Conservation (phyloP, 2,329 filamentous ascomycete species). For the Furcasterigmium furcatum region DNA sequence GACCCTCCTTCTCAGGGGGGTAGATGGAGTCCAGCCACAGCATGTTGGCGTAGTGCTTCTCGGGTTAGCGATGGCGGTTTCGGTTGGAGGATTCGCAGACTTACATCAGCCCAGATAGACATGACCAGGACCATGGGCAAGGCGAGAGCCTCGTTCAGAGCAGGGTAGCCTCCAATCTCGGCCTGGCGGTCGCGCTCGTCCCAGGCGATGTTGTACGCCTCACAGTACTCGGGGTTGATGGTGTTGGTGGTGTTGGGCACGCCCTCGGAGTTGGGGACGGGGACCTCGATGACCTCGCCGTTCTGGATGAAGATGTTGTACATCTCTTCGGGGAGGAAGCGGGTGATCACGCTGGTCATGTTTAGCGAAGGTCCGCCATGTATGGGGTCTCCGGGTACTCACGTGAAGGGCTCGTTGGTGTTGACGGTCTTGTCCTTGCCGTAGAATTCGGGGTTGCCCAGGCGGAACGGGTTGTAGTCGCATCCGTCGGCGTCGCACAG, state of each 20-base stretch:
- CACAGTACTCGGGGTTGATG: conserved; percentile 55
- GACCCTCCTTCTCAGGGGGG: conserved; percentile 31
- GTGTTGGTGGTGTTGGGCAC: conserved; percentile 20
- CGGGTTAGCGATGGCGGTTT: background rate
- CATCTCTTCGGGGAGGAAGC: conserved; percentile 55
- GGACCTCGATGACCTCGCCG: conserved; percentile 49
- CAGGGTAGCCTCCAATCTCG: conserved; percentile 47
- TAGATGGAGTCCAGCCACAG: conserved; percentile 66
- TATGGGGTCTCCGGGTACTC: background rate
- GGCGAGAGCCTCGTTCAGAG: conserved; percentile 48
- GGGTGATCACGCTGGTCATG: conserved; percentile 48
- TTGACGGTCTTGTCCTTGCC: conserved; percentile 54
- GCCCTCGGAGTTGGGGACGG: conserved; percentile 30
- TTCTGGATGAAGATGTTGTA: conserved; percentile 58
- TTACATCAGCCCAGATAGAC: conserved; percentile 55
- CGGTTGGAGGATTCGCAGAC: background rate
- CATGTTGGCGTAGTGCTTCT: conserved; percentile 56
- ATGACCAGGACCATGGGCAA: conserved; percentile 61
- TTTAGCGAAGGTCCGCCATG: background rate
- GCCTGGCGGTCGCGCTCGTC: conserved; percentile 49
- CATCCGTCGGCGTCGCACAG: conserved; percentile 64
- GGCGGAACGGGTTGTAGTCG: conserved; percentile 65
- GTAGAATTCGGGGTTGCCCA: conserved; percentile 59
- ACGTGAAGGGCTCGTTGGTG: conserved; percentile 50
- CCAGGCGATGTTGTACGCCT: conserved; percentile 47